A percentile compares a stretch with the other conserved stretches of the same genome.
These are phyloP conservation scores for Moesziomyces antarcticus DNA, from an alignment of 1,284 basidiomycete species.

Conservation along the genomic window DNA sequence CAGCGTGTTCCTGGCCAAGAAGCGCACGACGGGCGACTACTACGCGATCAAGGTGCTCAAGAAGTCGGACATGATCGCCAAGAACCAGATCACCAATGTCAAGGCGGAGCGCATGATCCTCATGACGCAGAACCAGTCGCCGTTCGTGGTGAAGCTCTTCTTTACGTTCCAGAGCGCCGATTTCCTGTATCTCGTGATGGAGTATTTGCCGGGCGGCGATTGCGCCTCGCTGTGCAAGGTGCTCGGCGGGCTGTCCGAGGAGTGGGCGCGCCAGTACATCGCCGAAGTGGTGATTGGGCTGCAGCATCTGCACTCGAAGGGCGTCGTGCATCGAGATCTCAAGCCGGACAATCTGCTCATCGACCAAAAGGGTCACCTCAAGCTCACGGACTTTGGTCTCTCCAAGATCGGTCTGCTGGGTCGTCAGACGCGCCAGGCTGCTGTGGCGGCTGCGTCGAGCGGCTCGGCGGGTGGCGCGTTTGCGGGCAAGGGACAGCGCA, in stretches of 20 bases:
- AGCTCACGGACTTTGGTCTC: constrained; percentile 96
- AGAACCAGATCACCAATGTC: constrained; percentile 99
- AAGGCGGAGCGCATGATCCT: constrained; percentile 99
- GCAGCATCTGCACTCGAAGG: constrained; percentile 91
- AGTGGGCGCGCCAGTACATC: constrained; percentile 95
- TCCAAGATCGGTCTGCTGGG: constrained; percentile 96
- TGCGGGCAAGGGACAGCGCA: constrained; percentile 11
- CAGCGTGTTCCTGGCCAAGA: constrained; percentile 96
- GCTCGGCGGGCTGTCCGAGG: constrained; percentile 89
- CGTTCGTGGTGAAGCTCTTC: constrained; percentile 76
- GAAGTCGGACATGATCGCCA: constrained; percentile 99
- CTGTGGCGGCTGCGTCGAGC: constrained; percentile 13
- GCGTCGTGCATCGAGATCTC: constrained; percentile 96
- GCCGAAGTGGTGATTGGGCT: constrained; percentile 95
- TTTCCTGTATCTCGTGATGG: constrained; percentile 70
- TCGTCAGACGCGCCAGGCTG: constrained; percentile 74
- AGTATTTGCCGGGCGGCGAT: constrained; percentile 82
- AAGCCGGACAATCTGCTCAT: constrained; percentile 98
- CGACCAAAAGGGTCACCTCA: constrained; percentile 93
- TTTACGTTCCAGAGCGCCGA: constrained; percentile 70
- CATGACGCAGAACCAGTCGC: constrained; percentile 98
- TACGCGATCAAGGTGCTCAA: constrained; percentile 99
- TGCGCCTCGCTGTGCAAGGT: constrained; percentile 96
- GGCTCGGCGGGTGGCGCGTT: constrained; percentile 10
- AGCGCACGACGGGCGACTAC: constrained; percentile 97